These are phyloP conservation scores for Grosmannia huntii DNA, from an alignment of 2,329 filamentous ascomycete genomes.

Conservation along the genomic window DNA sequence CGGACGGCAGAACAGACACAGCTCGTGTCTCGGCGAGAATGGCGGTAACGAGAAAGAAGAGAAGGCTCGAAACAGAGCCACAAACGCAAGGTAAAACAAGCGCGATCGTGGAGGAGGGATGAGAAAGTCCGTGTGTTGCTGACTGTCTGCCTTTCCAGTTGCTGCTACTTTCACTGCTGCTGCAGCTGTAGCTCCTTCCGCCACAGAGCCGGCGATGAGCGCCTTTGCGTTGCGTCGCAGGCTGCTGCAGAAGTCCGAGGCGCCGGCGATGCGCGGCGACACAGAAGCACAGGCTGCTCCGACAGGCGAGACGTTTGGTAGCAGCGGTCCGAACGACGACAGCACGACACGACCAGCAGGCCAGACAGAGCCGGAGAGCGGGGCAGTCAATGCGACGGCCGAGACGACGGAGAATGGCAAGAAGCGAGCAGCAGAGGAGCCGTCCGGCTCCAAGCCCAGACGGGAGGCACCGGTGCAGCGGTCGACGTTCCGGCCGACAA, in stretches of 20 bases:
- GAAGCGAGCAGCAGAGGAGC: neutral
- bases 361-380: neutral
- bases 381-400: neutral
- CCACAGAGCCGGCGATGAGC: slow-evolving; percentile 22
- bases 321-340: neutral
- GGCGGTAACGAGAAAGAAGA: slow-evolving; percentile 17
- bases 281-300: neutral
- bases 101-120: neutral
- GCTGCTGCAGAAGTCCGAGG: slow-evolving; percentile 18
- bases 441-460: neutral
- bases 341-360: neutral
- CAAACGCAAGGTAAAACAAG: slow-evolving; percentile 22
- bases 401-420: neutral
- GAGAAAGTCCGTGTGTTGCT: neutral
- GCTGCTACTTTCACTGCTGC: neutral
- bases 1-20: neutral
- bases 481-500: slow-evolving; percentile 32
- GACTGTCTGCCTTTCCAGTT: neutral
- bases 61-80: slow-evolving; percentile 26
- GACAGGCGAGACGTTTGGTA: neutral
- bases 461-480: slow-evolving; percentile 19
- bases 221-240: slow-evolving; percentile 30
- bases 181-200: neutral
- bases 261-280: neutral
- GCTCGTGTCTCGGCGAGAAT: slow-evolving; percentile 8